Base-by-base conservation (phyloP, 2,329 filamentous ascomycete species). In the Ophiostoma ulmi region DNA sequence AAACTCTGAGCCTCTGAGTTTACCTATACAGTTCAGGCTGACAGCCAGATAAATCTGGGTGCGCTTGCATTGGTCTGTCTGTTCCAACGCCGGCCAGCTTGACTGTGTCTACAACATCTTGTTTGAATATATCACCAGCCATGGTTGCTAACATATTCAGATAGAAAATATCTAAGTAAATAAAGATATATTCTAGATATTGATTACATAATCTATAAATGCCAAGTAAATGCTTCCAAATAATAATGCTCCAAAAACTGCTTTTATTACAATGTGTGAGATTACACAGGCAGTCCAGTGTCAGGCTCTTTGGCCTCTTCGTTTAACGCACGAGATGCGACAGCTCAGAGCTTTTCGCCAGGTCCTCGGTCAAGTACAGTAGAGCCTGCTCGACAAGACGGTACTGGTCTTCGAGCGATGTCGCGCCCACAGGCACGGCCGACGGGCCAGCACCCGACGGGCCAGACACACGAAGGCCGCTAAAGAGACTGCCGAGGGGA, bases 371-470 rank as follows among this genome's bases (percentile, higher is more conserved):
- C 64, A 75, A 67, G 38, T 74, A 74, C 44, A 73, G 31, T 64
- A 75, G 73, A 0, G 74, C 74, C 66, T 74, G 74, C 67, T 75
- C 74, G 36, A 75, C 74, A 1, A 75, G 72, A 0, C 71, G 71
- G 69, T 75, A 75, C 69, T 75, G 74, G 69, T 75, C 74, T 36
- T 75, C 74, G n/a, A 74, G 70, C 8, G 72, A 72, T 10, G 70
- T 63, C 39, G 69, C 36, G 17, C 58, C 58, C 36, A 52, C 39
- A 6, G 64, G 17, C 31, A 31, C 48, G 3, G 36, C 14, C 3
- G 41, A 38, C 20, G 22, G 31, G 11, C 31, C 71, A 2, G 69
- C 44, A 7, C 41, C 55, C 3, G 63, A 38, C 39, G 70, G 64
- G 17, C 36, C 66, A n/a, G 70, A 67, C 10, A 64, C 68, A 4